Conservation (phyloP, 306 rosid genomes). For the Arachis stenosperma region DNA sequence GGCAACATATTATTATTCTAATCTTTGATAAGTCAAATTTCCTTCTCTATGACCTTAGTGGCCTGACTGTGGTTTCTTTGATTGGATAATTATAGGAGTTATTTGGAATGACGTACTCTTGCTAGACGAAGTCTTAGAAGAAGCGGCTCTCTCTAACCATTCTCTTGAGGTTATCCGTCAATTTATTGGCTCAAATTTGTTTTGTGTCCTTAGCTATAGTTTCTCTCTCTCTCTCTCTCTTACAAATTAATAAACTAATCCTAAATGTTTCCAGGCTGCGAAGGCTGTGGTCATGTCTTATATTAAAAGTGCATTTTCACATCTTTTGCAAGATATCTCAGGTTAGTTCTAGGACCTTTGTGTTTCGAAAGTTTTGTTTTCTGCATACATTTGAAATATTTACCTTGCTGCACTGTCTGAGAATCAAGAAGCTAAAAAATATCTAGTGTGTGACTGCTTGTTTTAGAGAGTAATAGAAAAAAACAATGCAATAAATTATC, state of each 20-base stretch:
- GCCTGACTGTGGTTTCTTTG: slow-evolving; percentile 15
- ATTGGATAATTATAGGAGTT: slow-evolving; percentile 54
- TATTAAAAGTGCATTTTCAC: slow-evolving; percentile 62
- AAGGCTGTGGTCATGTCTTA: slow-evolving; percentile 51
- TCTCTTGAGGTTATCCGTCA: slow-evolving; percentile 66
- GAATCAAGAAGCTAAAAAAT: slow-evolving; percentile 22
- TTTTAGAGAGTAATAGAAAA: slow-evolving; percentile 9
- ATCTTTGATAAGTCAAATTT: background rate
- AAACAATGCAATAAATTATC: slow-evolving; percentile 30
- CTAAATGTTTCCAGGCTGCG: slow-evolving; percentile 60
- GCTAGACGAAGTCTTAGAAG: slow-evolving; percentile 73
- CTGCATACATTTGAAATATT: slow-evolving; percentile 34
- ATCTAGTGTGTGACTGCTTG: slow-evolving; percentile 21
- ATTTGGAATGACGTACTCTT: slow-evolving; percentile 70
- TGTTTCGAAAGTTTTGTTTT: slow-evolving; percentile 33
- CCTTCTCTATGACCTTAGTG: slow-evolving; percentile 8
- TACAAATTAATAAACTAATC: slow-evolving; percentile 15
- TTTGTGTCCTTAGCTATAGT: slow-evolving; percentile 26
- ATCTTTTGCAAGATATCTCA: slow-evolving; percentile 67
- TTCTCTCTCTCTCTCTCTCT: slow-evolving; percentile 14
- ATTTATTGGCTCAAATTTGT: slow-evolving; percentile 30
- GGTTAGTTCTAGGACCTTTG: slow-evolving; percentile 50
- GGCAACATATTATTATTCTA: slow-evolving; percentile 3
- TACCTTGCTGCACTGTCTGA: background rate
- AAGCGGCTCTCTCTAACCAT: slow-evolving; percentile 65